A percentile compares a stretch with the other conserved stretches of the same genome.
These are phyloP conservation scores for Stephanodiscus minutulus DNA, from an alignment of 108 stramenopile genomes.

Conservation along the genomic window DNA sequence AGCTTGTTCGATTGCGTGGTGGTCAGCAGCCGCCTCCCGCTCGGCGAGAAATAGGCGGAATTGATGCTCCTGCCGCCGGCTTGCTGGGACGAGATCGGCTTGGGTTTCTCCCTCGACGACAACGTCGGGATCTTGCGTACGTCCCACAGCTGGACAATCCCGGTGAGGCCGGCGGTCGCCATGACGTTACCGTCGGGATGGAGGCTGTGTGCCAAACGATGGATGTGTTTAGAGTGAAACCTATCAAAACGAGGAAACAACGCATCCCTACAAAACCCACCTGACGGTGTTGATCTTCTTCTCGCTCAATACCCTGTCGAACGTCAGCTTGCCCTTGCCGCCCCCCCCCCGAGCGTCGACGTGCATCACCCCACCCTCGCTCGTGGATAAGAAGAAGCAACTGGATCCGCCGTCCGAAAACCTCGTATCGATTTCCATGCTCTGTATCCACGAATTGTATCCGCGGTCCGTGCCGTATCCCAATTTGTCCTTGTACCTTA, in stretches of 20 bases:
- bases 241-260: too few species aligned
- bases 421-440: slow-evolving; percentile 63
- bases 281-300: slow-evolving; percentile 86
- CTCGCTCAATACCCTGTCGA: slow-evolving; percentile 61
- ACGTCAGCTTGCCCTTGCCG: slow-evolving; percentile 65
- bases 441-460: slow-evolving; percentile 67
- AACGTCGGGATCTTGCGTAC: slow-evolving; percentile 58
- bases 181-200: slow-evolving; percentile 77
- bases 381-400: slow-evolving; percentile 80
- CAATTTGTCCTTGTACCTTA: slow-evolving; percentile 57
- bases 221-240: neutral
- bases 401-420: slow-evolving; percentile 50
- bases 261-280: slow-evolving; percentile 34
- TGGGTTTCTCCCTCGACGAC: slow-evolving; percentile 32
- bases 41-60: slow-evolving; percentile 80
- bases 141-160: slow-evolving; percentile 73
- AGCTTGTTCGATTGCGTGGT: slow-evolving; percentile 69
- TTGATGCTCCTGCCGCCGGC: slow-evolving; percentile 63
- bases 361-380: slow-evolving; percentile 72
- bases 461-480: slow-evolving; percentile 70
- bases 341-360: slow-evolving; percentile 66
- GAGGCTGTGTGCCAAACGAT: slow-evolving; percentile 45
- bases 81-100: slow-evolving; percentile 51
- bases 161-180: slow-evolving; percentile 68
- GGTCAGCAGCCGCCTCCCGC: slow-evolving; percentile 59